A percentile compares a stretch with the other conserved stretches of the same genome.
phyloP scores from a whole-genome alignment of 306 rosid species.

The Citrullus colocynthis region DNA sequence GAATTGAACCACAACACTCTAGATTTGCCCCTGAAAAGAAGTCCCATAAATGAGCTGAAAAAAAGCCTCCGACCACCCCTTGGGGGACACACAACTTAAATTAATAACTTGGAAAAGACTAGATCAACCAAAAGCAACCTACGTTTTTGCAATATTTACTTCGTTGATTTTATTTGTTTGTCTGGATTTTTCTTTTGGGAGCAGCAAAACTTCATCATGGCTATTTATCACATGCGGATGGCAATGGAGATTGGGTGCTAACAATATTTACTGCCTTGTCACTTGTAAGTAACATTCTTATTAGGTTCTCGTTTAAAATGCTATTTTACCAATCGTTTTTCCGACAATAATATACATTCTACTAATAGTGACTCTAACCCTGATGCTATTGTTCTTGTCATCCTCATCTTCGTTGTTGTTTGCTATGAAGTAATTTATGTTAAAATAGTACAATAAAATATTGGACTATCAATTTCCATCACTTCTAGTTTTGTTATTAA shows the following conservation, averaged over 20 bases:
- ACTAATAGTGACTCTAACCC: not conserved
- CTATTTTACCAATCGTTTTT: not conserved
- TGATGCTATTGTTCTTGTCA: not conserved
- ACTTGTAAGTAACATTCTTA: conserved; percentile 48
- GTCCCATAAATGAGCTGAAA: not conserved
- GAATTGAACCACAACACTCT: not conserved
- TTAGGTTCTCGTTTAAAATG: not conserved
- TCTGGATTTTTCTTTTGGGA: conserved; percentile 8
- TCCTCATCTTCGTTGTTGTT: not conserved
- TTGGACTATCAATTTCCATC: not conserved
- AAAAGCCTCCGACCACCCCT: not conserved
- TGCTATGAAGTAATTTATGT: not conserved
- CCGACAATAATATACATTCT: not conserved
- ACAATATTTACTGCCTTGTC: conserved; percentile 75
- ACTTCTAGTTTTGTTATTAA: not conserved
- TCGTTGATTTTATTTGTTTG: conserved; percentile 1
- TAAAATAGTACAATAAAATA: not conserved
- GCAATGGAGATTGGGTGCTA: conserved; percentile 96
- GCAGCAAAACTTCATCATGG: conserved; percentile 95
- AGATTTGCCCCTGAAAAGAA: not conserved
- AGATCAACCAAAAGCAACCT: not conserved
- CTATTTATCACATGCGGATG: conserved; percentile 77
- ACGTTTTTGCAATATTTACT: not conserved
- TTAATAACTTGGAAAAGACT: not conserved
- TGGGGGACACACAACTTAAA: not conserved